Percentiles rank a stretch among this genome's conserved stretches.
Conservation (phyloP, 1,284 basidiomycete genomes). For the Trichosporon sp. region DNA sequence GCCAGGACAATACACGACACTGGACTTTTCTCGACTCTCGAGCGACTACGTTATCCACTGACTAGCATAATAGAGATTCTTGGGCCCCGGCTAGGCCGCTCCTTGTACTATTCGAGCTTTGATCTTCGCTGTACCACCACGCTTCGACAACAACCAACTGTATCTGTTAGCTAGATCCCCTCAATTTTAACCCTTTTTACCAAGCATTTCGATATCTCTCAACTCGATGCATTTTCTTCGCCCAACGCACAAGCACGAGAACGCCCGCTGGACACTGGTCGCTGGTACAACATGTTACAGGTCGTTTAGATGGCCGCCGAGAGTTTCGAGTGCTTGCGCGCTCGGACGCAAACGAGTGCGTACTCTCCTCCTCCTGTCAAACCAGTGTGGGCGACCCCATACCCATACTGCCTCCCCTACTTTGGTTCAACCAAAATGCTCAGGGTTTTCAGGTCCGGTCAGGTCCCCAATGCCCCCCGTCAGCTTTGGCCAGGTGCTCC, state of each 20-base stretch:
- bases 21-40: slow-evolving; percentile 10
- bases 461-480: not conserved
- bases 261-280: not conserved
- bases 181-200: not conserved
- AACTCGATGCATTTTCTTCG: slow-evolving; percentile 13
- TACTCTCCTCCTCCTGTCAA: not conserved
- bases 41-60: not conserved
- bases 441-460: not conserved
- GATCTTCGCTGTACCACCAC: slow-evolving; percentile 16
- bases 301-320: not conserved
- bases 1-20: slow-evolving; percentile 15
- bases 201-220: slow-evolving; percentile 17
- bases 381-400: not conserved
- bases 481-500: slow-evolving; percentile 6
- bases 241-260: not conserved
- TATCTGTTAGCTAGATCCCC: slow-evolving; percentile 2
- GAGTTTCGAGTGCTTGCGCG: slow-evolving; percentile 4
- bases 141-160: not conserved
- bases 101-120: slow-evolving; percentile 11
- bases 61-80: not conserved
- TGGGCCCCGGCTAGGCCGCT: slow-evolving; percentile 1
- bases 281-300: not conserved
- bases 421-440: slow-evolving; percentile 3
- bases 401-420: slow-evolving; percentile 8
- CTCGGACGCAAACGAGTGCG: not conserved